These are phyloP conservation scores for Suillus lakei DNA, from an alignment of 768 basidiomycete species.

Conservation along the genomic window DNA sequence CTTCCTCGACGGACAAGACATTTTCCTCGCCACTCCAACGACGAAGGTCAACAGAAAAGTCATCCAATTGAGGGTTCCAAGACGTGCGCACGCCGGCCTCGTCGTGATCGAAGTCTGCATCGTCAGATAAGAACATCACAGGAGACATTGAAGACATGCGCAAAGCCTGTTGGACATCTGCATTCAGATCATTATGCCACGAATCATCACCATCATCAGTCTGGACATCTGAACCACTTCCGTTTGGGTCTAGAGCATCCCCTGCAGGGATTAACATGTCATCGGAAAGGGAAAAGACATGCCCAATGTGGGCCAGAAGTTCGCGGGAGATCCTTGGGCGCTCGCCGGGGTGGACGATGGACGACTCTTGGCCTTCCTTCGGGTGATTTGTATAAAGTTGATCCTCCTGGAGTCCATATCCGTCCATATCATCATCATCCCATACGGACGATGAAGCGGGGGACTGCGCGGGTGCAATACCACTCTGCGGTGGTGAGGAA, in stretches of 20 bases:
- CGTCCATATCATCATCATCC: neutral
- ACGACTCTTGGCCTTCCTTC: neutral
- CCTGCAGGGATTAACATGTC: neutral
- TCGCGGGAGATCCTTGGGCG: neutral
- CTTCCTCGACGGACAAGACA: neutral
- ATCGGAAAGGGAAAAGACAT: conserved; percentile 7
- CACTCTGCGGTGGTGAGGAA: neutral
- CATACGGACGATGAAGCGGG: neutral
- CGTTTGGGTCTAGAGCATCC: neutral
- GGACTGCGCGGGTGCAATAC: neutral
- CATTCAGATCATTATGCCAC: conserved; percentile 2
- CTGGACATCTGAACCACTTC: neutral
- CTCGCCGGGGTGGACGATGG: neutral
- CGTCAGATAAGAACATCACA: neutral
- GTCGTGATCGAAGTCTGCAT: neutral
- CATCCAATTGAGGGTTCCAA: neutral
- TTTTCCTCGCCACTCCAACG: neutral
- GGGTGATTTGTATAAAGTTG: neutral
- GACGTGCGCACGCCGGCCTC: neutral
- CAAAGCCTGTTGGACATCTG: conserved; percentile 8
- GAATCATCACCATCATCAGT: neutral
- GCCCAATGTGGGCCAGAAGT: conserved; percentile 6
- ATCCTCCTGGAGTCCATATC: neutral
- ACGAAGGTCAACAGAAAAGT: neutral
- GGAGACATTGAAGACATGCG: neutral